Base-by-base conservation (phyloP, 176 grass and related monocot genomes). In the Eleusine indica region DNA sequence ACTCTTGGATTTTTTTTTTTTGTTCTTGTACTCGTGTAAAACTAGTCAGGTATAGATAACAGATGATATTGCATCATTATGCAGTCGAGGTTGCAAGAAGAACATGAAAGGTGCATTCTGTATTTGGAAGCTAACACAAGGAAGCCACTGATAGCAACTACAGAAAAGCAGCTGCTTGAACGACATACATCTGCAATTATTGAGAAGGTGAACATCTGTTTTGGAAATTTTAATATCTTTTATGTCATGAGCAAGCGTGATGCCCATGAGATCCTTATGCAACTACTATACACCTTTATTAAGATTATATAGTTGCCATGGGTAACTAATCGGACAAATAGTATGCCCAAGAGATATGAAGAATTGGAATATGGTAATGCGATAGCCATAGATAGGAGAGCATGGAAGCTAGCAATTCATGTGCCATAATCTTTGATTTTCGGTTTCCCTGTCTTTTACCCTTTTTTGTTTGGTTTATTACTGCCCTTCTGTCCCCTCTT, bases 41-140 rank as follows among this genome's bases (percentile, higher is more conserved):
- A 47, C 44, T 49, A 35, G 40, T 42, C 82, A 44, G 67, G 52
- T 46, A 48, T 80, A 80, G 2, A 25, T 73, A 79, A 86, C 63
- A 76, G 75, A 86, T 86, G 70, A 51, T 46, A 53, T 73, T 66
- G 37, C 79, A 53, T 63, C 53, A 79, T 81, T 91, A 46, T 94
- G 68, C 87, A 99, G 97, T 92, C 85, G 79, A 92, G 97, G 87
- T 96, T 99, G 89, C 91, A 99, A 76, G 97, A 99, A 90, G 97
- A 99, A 80, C 87, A 99, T 61, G 97, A 99, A 85, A 99, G 93
- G 86, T 96, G 93, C 69, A 92, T 99, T 82, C 68, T 99, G 43
- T 99, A 99, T 81, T 86, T 99, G 77, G 97, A 99, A 80, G 72
- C 86, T 74, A 94, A 91, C 83, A 99, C 97, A n/a, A 96, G 71